Evolutionary conservation across 352 stramenopile genomes (phyloP), one percentile per base, ranked within the genome.

Genomic region (Phytophthora pini): DNA sequence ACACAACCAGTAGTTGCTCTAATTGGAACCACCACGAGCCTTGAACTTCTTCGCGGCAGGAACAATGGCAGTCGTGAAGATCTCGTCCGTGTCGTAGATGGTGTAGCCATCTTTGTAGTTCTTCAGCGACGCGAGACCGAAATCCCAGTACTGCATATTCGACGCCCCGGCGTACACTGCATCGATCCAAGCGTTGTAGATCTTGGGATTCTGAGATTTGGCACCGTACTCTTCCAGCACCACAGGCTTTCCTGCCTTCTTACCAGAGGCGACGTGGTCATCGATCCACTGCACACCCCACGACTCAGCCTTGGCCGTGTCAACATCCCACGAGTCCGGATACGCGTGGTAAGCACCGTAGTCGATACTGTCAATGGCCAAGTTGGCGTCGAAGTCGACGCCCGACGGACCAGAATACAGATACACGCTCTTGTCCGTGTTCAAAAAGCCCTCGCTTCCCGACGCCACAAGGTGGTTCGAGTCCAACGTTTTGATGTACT

Each of bases 401-500:
- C 69, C 69, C 2, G 68, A 76, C 8, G 64, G 69, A 34, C 64
- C 69, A 1, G 69, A 77, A 54, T 77, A 77, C 24, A 70, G 58
- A 20, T 77, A 77, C n/a, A 73, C 63, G 13, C 64, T 77, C 26
- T 44, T 77, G 55, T 76, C 62, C 4, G 69, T 77, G 51, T 77
- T 77, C 69, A 77, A 61, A 64, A 77, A 77, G 3, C 63, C 69
- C n/a, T 77, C 69, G 8, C 61, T 72, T 56, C 69, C 69, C 0
- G 64, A 56, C 5, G 69, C 64, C 38, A 73, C 69, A 13, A 77
- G 58, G 44, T 77, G 69, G 45, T 77, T 77, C 45, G 44, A 54
- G 59, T 77, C 69, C 24, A 76, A 55, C n/a, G 34, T 62, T 38
- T 76, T 76, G 45, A 72, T 76, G 68, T 73, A 76, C 57, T 74